Evolutionary conservation across 2,329 filamentous ascomycete species (phyloP).

Genomic region (Dryadomyces sulphureus): DNA sequence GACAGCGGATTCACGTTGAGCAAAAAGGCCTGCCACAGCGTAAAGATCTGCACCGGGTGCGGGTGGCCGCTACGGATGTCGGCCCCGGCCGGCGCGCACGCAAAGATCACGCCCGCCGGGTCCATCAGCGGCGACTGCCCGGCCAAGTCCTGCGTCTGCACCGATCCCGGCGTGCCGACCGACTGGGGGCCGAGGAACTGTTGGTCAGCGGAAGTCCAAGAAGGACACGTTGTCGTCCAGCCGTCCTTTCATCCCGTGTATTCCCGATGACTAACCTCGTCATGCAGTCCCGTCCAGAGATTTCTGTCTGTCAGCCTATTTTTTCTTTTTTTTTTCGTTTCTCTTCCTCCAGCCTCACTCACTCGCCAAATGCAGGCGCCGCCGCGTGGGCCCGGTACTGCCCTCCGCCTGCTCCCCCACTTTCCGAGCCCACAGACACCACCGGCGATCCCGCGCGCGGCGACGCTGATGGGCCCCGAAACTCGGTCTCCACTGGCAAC

Average conservation of each 20-base stretch:
- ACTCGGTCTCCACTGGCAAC: not conserved
- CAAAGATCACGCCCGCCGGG: slow-evolving; percentile 19
- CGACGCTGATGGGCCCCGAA: not conserved
- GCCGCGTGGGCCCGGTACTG: not conserved
- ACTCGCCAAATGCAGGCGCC: not conserved
- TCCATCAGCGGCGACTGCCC: slow-evolving; percentile 24
- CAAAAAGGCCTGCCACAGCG: slow-evolving; percentile 27
- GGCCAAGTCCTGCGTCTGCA: no score
- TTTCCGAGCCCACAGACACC: not conserved
- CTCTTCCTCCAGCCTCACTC: no score
- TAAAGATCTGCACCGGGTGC: slow-evolving; percentile 15
- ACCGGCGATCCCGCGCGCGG: not conserved
- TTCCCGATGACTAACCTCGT: slow-evolving; percentile 11
- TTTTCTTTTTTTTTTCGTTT: no score
- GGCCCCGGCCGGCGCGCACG: slow-evolving; percentile 1
- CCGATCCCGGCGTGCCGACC: not conserved
- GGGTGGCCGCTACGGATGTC: slow-evolving; percentile 18
- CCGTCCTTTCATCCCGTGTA: no score
- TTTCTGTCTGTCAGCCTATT: slow-evolving; percentile 9
- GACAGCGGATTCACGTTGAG: slow-evolving; percentile 37
- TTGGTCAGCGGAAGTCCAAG: not conserved
- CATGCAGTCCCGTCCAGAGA: slow-evolving; percentile 12
- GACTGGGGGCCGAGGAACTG: not conserved
- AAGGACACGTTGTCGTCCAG: not conserved
- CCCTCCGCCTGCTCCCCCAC: not conserved